These are phyloP conservation scores for Mycena galericulata DNA, from an alignment of 768 basidiomycete species.

Conservation along the genomic window DNA sequence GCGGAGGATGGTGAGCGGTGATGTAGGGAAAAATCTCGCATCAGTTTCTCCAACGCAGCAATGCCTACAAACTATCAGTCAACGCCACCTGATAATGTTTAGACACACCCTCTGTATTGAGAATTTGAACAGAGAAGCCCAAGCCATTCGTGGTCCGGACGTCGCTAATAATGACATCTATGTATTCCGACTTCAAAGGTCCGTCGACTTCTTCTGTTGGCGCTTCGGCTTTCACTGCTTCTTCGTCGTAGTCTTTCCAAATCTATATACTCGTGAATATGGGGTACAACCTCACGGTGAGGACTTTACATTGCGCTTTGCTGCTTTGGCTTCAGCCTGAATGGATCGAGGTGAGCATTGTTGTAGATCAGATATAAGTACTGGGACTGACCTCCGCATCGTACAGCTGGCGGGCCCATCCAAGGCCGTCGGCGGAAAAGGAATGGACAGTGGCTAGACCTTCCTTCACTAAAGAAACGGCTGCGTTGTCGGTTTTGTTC, in stretches of 20 bases:
- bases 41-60: slow-evolving; percentile 90
- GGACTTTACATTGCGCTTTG: slow-evolving; percentile 77
- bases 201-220: slow-evolving; percentile 57
- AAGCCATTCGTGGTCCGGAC: slow-evolving; percentile 81
- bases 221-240: slow-evolving; percentile 68
- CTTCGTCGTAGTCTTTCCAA: slow-evolving; percentile 88
- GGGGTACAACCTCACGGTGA: background rate
- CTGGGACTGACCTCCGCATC: slow-evolving; percentile 87
- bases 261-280: slow-evolving; percentile 62
- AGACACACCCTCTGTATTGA: slow-evolving; percentile 87
- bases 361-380: too few species aligned
- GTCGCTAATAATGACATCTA: slow-evolving; percentile 94
- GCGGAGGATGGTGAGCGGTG: slow-evolving; percentile 74
- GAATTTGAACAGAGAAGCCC: slow-evolving; percentile 91
- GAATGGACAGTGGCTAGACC: slow-evolving; percentile 90
- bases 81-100: background rate
- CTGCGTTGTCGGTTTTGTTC: slow-evolving; percentile 90
- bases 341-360: background rate
- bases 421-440: slow-evolving; percentile 85
- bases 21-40: slow-evolving; percentile 92
- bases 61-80: slow-evolving; percentile 68
- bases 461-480: slow-evolving; percentile 84
- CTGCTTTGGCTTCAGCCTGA: slow-evolving; percentile 85
- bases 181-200: slow-evolving; percentile 83
- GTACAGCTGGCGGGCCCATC: slow-evolving; percentile 84